Conservation (phyloP, 345 rosid genomes). For the Sonneratia caseolaris region DNA sequence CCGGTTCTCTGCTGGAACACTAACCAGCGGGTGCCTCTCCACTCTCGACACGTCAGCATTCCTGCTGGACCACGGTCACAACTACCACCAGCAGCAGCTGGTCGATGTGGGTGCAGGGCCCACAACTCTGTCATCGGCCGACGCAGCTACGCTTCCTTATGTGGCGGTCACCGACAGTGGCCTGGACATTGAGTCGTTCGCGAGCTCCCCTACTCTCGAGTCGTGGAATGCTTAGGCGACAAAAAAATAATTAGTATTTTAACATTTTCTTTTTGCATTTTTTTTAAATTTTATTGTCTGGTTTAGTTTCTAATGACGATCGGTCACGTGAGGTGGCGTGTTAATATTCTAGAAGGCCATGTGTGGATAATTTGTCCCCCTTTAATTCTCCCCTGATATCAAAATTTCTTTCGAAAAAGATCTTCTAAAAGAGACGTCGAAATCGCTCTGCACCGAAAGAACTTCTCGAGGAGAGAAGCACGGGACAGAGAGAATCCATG, state of each 20-base stretch:
- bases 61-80: conserved; percentile 32
- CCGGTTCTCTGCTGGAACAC: conserved; percentile 1
- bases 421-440: not conserved
- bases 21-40: conserved; percentile 30
- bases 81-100: conserved; percentile 20
- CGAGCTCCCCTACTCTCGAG: conserved; percentile 66
- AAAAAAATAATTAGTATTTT: not conserved
- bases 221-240: conserved; percentile 57
- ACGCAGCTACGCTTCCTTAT: conserved; percentile 1
- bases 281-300: not conserved
- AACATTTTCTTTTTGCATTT: not conserved
- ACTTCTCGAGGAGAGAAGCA: not conserved
- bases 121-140: conserved; percentile 5
- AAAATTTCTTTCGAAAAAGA: too few relatives aligned
- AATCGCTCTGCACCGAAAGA: not conserved
- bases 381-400: not conserved
- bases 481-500: not conserved
- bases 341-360: conserved; percentile 9
- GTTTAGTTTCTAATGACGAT: not conserved
- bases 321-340: not conserved
- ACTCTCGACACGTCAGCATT: conserved; percentile 68
- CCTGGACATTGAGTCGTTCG: conserved; percentile 23
- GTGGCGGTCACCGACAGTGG: conserved; percentile 6
- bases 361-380: not conserved
- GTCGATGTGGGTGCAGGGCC: conserved; percentile 6